These are phyloP conservation scores for Pyrus betulifolia DNA, from an alignment of 306 rosid genomes.

Conservation along the genomic window DNA sequence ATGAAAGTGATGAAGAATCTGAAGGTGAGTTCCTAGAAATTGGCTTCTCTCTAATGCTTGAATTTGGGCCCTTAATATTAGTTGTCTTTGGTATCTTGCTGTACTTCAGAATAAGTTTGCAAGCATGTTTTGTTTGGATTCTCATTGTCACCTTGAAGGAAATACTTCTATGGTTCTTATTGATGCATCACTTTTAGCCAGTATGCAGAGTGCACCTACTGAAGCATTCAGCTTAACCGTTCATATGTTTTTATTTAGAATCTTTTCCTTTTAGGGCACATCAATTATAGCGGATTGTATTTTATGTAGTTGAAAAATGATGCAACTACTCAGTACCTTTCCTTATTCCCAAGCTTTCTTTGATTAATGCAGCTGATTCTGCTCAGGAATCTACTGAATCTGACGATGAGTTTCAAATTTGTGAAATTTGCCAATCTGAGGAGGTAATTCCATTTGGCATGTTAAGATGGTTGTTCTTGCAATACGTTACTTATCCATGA, in stretches of 20 bases:
- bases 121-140: background rate
- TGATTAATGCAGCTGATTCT: slow-evolving; percentile 79
- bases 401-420: slow-evolving; percentile 95
- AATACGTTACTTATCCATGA: slow-evolving; percentile 8
- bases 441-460: slow-evolving; percentile 42
- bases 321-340: slow-evolving; percentile 3
- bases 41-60: slow-evolving; percentile 12
- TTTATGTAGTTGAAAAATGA: slow-evolving; percentile 3
- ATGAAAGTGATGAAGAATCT: slow-evolving; percentile 83
- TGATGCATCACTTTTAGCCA: background rate
- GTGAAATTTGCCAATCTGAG: slow-evolving; percentile 83
- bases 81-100: background rate
- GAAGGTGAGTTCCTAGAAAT: slow-evolving; percentile 53
- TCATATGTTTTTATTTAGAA: background rate
- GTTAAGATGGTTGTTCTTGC: slow-evolving; percentile 20
- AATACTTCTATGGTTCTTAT: background rate
- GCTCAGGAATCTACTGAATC: slow-evolving; percentile 77
- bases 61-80: background rate
- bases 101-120: background rate
- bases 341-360: slow-evolving; percentile 16
- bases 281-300: background rate
- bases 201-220: background rate
- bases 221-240: background rate
- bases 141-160: background rate
- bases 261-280: background rate